These are phyloP conservation scores for Taphrina wiesneri DNA, from an alignment of 1,139 yeast species.

Conservation along the genomic window DNA sequence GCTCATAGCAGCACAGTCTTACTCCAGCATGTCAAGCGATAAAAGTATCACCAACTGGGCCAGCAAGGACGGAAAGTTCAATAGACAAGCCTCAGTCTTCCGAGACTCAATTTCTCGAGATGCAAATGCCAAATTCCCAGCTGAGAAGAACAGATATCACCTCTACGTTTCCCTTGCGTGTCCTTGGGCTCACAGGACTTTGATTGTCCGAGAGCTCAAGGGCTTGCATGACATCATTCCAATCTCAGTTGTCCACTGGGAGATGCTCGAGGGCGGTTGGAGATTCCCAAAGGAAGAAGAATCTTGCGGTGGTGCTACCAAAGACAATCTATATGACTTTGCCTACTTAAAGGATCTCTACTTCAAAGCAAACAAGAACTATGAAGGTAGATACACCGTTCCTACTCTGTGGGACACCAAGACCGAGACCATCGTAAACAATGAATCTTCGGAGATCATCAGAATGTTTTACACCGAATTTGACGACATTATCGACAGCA, in stretches of 20 bases:
- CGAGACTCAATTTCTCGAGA: conserved; percentile 58
- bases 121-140: conserved; percentile 63
- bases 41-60: conserved; percentile 41
- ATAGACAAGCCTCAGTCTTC: conserved; percentile 48
- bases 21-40: conserved; percentile 5
- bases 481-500: conserved; percentile 53
- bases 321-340: conserved; percentile 65
- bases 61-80: conserved; percentile 44
- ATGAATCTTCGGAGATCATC: conserved; percentile 85
- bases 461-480: conserved; percentile 78
- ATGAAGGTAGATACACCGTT: conserved; percentile 80
- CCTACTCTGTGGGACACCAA: conserved; percentile 92
- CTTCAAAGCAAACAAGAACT: conserved; percentile 71
- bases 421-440: conserved; percentile 76
- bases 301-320: conserved; percentile 59
- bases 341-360: conserved; percentile 69
- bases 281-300: conserved; percentile 58
- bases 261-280: conserved; percentile 52
- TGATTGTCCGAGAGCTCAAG: conserved; percentile 73
- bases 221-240: conserved; percentile 61
- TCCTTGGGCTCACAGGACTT: conserved; percentile 93
- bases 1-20: not conserved
- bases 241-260: conserved; percentile 40
- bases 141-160: conserved; percentile 82
- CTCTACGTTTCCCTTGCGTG: conserved; percentile 85